Evolutionary conservation across 441 rosid genomes (phyloP), one percentile per base, ranked within the genome.

Genomic region (Pelargonium citronellum): DNA sequence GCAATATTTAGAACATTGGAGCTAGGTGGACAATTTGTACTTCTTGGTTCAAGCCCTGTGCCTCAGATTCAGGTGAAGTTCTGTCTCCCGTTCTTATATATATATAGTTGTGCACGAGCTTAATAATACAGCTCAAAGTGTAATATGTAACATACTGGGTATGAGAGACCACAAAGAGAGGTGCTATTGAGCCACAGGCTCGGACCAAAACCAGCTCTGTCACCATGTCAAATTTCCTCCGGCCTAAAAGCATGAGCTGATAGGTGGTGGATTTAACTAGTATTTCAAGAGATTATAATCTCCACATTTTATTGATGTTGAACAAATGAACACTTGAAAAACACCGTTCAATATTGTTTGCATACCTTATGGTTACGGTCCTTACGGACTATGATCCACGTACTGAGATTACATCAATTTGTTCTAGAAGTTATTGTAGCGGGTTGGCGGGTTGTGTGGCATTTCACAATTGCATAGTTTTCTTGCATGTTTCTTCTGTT

Each of bases 41-140:
- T 91, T 74, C 95, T 94, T 55, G 99, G 99, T 78, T 91, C 97
- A 73, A 94, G 96, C 74, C 99, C 97, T n/a, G 90, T 94, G 69
- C 79, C 91, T n/a, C 95, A 89, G 77, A 94, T 91, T 75, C 99
- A 91, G 94, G 99, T 87, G 68, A 80, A 1, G 19, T 39, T 15
- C 9, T 4, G 39, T 34, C 39, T 34, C 7, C 39, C 39, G 4
- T 5, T 3, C 39, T 3, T 5, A 5, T 5, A 34, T 5, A 30
- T 30, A 34, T 34, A 34, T 3, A 34, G 5, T 34, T 0, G 5
- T 34, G 62, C 61, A 7, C 9, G 17, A 55, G 22, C 24, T 55
- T 55, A 16, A 55, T 22, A 16, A 55, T 55, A 55, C 62, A 55
- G 24, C 62, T 8, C 10, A 55, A 55, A 22, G 7, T 20, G 62